Conservation (phyloP, 441 rosid genomes). For the Metrosideros polymorpha region DNA sequence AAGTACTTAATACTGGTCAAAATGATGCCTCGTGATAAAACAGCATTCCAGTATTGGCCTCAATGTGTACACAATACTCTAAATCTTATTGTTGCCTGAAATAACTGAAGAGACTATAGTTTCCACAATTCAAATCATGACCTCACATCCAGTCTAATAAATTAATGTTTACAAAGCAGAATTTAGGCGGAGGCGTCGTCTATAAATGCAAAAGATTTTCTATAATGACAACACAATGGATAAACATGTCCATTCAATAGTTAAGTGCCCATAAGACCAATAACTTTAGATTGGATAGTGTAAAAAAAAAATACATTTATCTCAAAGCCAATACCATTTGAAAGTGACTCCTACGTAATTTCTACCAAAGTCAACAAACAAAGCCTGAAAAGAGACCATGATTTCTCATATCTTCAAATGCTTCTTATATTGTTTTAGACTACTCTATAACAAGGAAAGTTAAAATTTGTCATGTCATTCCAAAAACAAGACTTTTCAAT, state of each 20-base stretch:
- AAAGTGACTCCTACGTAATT: background rate
- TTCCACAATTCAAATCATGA: background rate
- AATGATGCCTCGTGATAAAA: background rate
- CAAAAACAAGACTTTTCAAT: background rate
- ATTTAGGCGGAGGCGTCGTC: background rate
- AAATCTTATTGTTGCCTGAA: background rate
- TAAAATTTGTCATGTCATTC: background rate
- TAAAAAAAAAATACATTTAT: background rate
- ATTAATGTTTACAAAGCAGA: background rate
- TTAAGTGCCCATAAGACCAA: background rate
- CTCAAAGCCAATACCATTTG: background rate
- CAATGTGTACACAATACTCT: background rate
- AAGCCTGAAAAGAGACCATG: background rate
- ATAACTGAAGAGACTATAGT: background rate
- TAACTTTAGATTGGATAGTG: background rate
- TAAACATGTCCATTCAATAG: background rate
- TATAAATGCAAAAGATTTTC: background rate
- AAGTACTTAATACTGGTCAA: background rate
- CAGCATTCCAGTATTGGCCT: background rate
- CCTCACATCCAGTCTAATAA: background rate
- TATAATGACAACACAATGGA: background rate
- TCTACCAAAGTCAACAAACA: background rate
- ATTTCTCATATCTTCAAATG: background rate
- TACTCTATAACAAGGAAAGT: background rate
- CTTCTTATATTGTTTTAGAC: background rate